Conservation (phyloP, 2,329 filamentous ascomycete species). For the Chrysosporium keratinophilum region DNA sequence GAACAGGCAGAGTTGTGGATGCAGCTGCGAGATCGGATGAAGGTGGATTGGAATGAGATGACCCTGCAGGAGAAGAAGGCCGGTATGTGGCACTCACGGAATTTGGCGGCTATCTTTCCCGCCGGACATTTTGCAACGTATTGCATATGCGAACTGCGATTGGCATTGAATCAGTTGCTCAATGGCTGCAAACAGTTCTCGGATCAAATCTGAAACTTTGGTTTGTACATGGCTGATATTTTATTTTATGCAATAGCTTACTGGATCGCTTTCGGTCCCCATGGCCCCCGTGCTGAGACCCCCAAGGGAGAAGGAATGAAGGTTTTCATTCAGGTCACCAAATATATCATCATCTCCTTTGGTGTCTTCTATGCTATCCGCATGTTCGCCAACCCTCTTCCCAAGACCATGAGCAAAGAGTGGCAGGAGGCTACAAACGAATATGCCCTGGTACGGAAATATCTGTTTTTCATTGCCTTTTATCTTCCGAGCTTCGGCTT, state of each 20-base stretch:
- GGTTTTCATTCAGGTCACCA: slow-evolving; percentile 60
- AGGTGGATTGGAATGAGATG: slow-evolving; percentile 91
- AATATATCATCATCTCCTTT: slow-evolving; percentile 57
- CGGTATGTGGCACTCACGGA: slow-evolving; percentile 55
- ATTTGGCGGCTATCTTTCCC: neutral
- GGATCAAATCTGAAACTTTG: neutral
- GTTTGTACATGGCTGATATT: slow-evolving; percentile 5
- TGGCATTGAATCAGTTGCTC: neutral
- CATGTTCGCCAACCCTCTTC: slow-evolving; percentile 58
- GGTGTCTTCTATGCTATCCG: slow-evolving; percentile 64
- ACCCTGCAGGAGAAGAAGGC: slow-evolving; percentile 98
- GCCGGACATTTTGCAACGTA: neutral
- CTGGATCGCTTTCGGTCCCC: slow-evolving; percentile 96
- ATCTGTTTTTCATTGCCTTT: slow-evolving; percentile 12
- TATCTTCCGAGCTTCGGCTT: slow-evolving; percentile 11
- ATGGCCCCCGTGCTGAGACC: slow-evolving; percentile 75
- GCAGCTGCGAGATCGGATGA: slow-evolving; percentile 96
- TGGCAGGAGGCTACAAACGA: slow-evolving; percentile 95
- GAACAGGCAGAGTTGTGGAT: slow-evolving; percentile 99
- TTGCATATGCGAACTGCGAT: neutral
- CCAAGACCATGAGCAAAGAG: slow-evolving; percentile 88
- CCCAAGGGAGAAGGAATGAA: slow-evolving; percentile 78
- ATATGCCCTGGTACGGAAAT: slow-evolving; percentile 65
- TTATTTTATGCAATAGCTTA: slow-evolving; percentile 59
- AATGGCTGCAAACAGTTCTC: neutral